A percentile compares a stretch with the other conserved stretches of the same genome.
Evolutionary conservation across 2,329 filamentous ascomycete species (phyloP).

Genomic region (Verticillium isaacii): DNA sequence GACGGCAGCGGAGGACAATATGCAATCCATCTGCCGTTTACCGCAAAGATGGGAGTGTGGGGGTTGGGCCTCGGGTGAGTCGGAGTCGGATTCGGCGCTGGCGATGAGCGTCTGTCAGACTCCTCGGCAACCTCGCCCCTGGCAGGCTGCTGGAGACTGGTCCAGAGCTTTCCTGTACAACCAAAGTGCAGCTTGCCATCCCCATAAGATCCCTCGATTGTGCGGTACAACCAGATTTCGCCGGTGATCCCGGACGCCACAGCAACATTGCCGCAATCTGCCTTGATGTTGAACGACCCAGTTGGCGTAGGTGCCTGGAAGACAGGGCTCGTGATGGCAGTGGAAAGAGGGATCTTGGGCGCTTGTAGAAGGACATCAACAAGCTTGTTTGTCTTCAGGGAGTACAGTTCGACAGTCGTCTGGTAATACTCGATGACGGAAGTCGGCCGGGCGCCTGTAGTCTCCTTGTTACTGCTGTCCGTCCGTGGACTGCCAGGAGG

Average conservation of each 20-base stretch:
- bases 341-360: conserved; percentile 55
- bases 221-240: conserved; percentile 75
- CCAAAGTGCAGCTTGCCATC: conserved; percentile 42
- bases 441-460: conserved; percentile 25
- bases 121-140: conserved; percentile 45
- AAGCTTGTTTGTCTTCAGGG: conserved; percentile 67
- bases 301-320: conserved; percentile 66
- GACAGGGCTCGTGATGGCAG: conserved; percentile 55
- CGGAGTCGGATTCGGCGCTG: conserved; percentile 17
- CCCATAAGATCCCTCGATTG: conserved; percentile 32
- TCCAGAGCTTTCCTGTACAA: conserved; percentile 91
- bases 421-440: conserved; percentile 62
- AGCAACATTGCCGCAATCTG: conserved; percentile 65
- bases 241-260: conserved; percentile 79
- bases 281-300: conserved; percentile 69
- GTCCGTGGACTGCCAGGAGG: conserved; percentile 30
- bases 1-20: conserved; percentile 71
- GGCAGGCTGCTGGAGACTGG: conserved; percentile 63
- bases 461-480: conserved; percentile 31
- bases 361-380: conserved; percentile 71
- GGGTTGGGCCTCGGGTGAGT: conserved; percentile 34
- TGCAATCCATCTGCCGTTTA: conserved; percentile 72
- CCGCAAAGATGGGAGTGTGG: conserved; percentile 61
- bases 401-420: conserved; percentile 86
- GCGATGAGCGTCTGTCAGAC: conserved; percentile 31